Evolutionary conservation across 2,329 filamentous ascomycete genomes (phyloP).

Genomic region (Aspergillus costaricaensis): DNA sequence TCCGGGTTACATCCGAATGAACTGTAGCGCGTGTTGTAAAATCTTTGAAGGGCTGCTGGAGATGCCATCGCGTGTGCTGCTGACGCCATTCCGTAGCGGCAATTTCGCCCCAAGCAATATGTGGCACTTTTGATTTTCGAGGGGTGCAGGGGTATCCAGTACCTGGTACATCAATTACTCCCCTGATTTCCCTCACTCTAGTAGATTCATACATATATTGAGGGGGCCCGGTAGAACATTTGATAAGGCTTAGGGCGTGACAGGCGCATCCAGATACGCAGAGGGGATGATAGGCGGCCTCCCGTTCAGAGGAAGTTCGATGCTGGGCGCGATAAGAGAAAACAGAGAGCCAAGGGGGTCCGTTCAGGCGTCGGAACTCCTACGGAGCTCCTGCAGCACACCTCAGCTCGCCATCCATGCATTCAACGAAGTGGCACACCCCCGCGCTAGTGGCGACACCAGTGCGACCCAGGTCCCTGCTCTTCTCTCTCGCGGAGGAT

Average conservation of each 20-base stretch:
- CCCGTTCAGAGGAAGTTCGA: background rate
- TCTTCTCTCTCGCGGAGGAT: no score
- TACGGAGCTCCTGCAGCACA: background rate
- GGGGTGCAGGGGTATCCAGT: no score
- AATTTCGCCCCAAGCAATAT: background rate
- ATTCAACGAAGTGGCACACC: background rate
- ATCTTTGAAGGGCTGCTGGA: background rate
- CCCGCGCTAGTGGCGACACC: background rate
- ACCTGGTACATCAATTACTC: no score
- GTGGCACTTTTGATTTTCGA: no score
- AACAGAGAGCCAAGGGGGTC: background rate
- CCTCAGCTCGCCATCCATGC: background rate
- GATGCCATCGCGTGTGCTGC: background rate
- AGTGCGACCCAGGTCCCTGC: no score
- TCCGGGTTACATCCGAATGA: background rate
- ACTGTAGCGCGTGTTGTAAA: background rate
- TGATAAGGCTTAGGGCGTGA: background rate
- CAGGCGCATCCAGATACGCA: background rate
- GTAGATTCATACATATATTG: no score
- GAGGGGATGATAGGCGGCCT: no score
- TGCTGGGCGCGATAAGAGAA: background rate
- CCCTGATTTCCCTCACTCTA: no score
- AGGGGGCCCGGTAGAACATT: background rate
- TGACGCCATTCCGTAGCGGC: background rate
- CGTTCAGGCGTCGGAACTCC: background rate